These are phyloP conservation scores for Septoria petroselini DNA, from an alignment of 2,329 filamentous ascomycete genomes.

Conservation along the genomic window DNA sequence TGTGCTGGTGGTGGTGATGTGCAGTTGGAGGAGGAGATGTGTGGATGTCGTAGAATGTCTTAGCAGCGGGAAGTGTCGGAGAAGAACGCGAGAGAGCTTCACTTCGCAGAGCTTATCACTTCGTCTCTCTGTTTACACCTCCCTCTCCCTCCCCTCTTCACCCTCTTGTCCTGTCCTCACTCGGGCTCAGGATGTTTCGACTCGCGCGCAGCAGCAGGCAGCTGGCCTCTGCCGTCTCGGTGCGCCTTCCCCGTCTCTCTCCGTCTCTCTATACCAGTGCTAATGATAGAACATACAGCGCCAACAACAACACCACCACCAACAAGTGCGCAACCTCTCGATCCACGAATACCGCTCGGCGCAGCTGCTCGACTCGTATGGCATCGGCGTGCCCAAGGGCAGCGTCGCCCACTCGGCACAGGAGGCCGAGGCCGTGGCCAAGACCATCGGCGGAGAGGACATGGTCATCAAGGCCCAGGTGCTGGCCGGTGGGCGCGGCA, in stretches of 20 bases:
- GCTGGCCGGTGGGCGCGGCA: conserved; percentile 93
- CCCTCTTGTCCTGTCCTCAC: conserved; percentile 6
- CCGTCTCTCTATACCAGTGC: no score
- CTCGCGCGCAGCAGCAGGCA: conserved; percentile 72
- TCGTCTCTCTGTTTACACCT: conserved; percentile 12
- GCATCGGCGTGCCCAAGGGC: conserved; percentile 87
- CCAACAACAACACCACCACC: conserved; percentile 59
- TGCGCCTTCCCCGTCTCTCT: background rate
- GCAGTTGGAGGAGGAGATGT: no score
- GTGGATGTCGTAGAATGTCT: conserved; percentile 7
- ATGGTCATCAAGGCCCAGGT: conserved; percentile 99
- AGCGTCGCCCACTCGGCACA: conserved; percentile 75
- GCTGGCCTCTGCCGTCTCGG: conserved; percentile 74
- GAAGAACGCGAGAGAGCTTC: no score
- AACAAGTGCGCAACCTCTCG: conserved; percentile 85
- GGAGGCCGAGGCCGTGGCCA: conserved; percentile 89
- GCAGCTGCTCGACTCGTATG: conserved; percentile 86
- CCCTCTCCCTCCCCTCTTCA: background rate
- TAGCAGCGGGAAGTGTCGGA: conserved; percentile 8
- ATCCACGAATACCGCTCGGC: conserved; percentile 99
- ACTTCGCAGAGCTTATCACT: conserved; percentile 16
- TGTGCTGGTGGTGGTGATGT: background rate
- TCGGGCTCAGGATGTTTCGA: conserved; percentile 70
- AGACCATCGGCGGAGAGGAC: conserved; percentile 84
- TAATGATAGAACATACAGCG: conserved; percentile 43